A percentile compares a stretch with the other conserved stretches of the same genome.
phyloP scores from a whole-genome alignment of 2,329 filamentous ascomycete species.

The Fusarium algeriense region DNA sequence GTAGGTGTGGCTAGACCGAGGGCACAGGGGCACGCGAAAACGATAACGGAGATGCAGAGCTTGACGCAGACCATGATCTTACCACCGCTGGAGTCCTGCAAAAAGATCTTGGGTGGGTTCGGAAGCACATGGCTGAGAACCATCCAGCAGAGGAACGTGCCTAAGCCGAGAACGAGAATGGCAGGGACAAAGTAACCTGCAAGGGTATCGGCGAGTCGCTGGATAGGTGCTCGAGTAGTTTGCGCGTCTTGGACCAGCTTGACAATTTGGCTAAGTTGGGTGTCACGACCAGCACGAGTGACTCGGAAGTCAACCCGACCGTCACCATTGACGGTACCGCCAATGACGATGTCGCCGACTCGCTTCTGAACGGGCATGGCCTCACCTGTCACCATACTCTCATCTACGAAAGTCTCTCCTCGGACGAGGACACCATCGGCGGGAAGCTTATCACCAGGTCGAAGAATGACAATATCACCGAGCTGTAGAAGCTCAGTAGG shows the following conservation, averaged over 20 bases:
- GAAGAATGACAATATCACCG: conserved; percentile 91
- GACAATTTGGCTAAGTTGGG: conserved; percentile 97
- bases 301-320: conserved; percentile 93
- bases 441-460: conserved; percentile 95
- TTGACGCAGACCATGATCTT: conserved; percentile 97
- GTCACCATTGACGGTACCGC: conserved; percentile 94
- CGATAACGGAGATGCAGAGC: conserved; percentile 97
- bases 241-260: conserved; percentile 98
- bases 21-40: conserved; percentile 97
- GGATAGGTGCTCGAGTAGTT: conserved; percentile 92
- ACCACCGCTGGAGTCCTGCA: conserved; percentile 83
- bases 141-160: conserved; percentile 95
- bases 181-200: conserved; percentile 94
- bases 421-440: conserved; percentile 89
- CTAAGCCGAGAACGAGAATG: conserved; percentile 84
- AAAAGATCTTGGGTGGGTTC: conserved; percentile 90
- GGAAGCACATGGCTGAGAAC: conserved; percentile 86
- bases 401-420: conserved; percentile 93
- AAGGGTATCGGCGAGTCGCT: conserved; percentile 89
- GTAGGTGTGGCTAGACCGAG: conserved; percentile 96
- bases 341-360: conserved; percentile 83
- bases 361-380: conserved; percentile 94
- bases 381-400: conserved; percentile 99
- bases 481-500: conserved; percentile 95
- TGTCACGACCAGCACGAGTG: conserved; percentile 91